These are phyloP conservation scores for Nannizzia gypsea DNA, from an alignment of 2,329 filamentous ascomycete genomes.

Conservation along the genomic window DNA sequence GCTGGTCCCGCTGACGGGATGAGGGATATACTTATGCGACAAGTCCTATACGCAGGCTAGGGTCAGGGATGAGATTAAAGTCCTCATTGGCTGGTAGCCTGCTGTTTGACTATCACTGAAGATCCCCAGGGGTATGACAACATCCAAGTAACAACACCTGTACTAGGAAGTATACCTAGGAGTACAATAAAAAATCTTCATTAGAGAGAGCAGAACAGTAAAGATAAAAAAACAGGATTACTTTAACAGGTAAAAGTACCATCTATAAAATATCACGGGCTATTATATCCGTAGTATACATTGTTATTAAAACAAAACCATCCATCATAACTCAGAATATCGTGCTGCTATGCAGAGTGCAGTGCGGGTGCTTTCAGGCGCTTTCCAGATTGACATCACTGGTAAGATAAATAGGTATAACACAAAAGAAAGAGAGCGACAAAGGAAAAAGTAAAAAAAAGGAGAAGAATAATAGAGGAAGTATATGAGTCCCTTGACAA, in stretches of 20 bases:
- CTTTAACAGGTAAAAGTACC: background rate
- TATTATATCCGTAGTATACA: conserved; percentile 3
- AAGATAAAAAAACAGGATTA: background rate
- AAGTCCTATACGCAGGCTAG: too few relatives aligned
- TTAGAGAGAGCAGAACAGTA: background rate
- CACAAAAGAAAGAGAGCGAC: background rate
- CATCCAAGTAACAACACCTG: too few relatives aligned
- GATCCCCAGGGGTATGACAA: background rate
- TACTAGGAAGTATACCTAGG: too few relatives aligned
- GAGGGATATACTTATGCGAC: background rate
- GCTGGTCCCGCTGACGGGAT: background rate
- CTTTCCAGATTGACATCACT: conserved; percentile 4
- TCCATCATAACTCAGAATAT: conserved; percentile 5
- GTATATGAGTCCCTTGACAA: background rate
- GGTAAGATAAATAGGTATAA: conserved; percentile 3
- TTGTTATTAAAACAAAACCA: conserved; percentile 1
- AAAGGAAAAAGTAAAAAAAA: background rate
- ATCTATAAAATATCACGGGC: conserved; percentile 3
- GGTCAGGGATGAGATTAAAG: background rate
- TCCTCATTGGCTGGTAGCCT: background rate
- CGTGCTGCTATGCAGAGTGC: conserved; percentile 4
- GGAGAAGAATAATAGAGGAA: background rate
- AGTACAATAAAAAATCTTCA: too few relatives aligned
- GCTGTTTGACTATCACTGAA: background rate
- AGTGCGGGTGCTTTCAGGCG: background rate